These are phyloP conservation scores for Ogataea ramenticola DNA, from an alignment of 805 yeast species.

Conservation along the genomic window DNA sequence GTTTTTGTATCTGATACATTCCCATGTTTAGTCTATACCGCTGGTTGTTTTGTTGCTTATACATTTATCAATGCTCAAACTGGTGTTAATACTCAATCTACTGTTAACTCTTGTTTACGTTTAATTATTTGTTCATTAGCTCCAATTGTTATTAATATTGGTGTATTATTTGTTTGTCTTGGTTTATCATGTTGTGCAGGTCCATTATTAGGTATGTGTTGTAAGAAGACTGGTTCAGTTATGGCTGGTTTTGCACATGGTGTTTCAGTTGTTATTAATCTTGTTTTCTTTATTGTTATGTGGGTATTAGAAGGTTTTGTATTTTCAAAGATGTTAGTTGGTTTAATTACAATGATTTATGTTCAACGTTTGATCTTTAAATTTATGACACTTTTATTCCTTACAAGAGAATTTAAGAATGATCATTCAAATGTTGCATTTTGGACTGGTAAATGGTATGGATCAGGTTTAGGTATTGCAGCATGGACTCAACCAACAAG, in stretches of 20 bases:
- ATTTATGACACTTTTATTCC: constrained; percentile 63
- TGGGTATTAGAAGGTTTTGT: constrained; percentile 95
- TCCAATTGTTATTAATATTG: constrained; percentile 87
- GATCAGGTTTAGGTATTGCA: constrained; percentile 85
- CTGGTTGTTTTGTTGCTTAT: constrained; percentile 73
- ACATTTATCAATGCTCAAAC: constrained; percentile 82
- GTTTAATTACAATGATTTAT: constrained; percentile 77
- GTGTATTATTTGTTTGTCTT: constrained; percentile 69
- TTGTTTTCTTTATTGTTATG: constrained; percentile 86
- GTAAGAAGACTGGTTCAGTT: constrained; percentile 94
- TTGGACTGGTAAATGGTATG: constrained; percentile 99
- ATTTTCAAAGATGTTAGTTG: constrained; percentile 81
- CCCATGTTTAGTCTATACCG: constrained; percentile 67
- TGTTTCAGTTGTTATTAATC: constrained; percentile 80
- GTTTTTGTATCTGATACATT: constrained; percentile 62
- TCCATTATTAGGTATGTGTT: constrained; percentile 88
- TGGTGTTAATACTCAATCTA: constrained; percentile 51
- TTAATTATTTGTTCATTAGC: constrained; percentile 75
- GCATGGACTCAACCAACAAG: constrained; percentile 95
- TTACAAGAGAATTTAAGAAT: constrained; percentile 94
- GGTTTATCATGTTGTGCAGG: constrained; percentile 96
- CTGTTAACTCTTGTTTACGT: constrained; percentile 68
- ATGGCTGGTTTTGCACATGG: constrained; percentile 96
- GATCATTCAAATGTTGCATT: constrained; percentile 95
- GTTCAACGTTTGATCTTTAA: constrained; percentile 85